phyloP scores from a whole-genome alignment of 2,329 filamentous ascomycete genomes.

The Teratosphaeria pseudoeucalypti region DNA sequence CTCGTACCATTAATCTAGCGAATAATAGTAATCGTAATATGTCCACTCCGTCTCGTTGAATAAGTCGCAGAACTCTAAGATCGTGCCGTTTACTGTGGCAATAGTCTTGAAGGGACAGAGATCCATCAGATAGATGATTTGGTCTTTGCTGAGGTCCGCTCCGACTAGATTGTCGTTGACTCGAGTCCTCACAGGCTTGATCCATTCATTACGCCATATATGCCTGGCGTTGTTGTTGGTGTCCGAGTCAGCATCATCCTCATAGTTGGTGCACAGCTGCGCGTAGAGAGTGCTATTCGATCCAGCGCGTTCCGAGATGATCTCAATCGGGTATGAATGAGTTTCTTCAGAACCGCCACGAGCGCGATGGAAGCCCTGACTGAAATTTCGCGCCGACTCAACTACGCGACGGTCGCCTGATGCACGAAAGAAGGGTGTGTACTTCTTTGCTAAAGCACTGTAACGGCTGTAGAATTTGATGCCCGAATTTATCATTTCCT shows the following conservation, averaged over 20 bases:
- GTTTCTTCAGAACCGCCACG: slow-evolving; percentile 28
- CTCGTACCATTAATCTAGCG: slow-evolving; percentile 75
- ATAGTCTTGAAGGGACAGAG: slow-evolving; percentile 78
- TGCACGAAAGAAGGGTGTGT: slow-evolving; percentile 61
- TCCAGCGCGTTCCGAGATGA: slow-evolving; percentile 55
- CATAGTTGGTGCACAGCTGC: slow-evolving; percentile 60
- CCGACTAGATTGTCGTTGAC: slow-evolving; percentile 60
- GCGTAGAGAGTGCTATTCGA: slow-evolving; percentile 78
- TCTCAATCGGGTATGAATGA: slow-evolving; percentile 48
- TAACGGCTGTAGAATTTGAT: slow-evolving; percentile 68
- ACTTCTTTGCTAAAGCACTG: slow-evolving; percentile 44
- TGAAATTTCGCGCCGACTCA: slow-evolving; percentile 65
- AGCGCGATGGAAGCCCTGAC: slow-evolving; percentile 59
- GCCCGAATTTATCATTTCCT: slow-evolving; percentile 65
- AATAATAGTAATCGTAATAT: slow-evolving; percentile 51
- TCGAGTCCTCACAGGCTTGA: slow-evolving; percentile 55
- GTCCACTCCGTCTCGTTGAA: slow-evolving; percentile 59
- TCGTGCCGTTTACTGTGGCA: slow-evolving; percentile 43
- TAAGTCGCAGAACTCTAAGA: slow-evolving; percentile 65
- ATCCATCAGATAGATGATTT: slow-evolving; percentile 72
- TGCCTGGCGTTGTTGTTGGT: slow-evolving; percentile 43
- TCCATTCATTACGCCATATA: slow-evolving; percentile 53
- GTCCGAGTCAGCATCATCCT: slow-evolving; percentile 44
- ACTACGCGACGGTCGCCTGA: slow-evolving; percentile 62
- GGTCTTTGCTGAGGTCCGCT: slow-evolving; percentile 50